Conservation (phyloP, 1,139 yeast species). For the Pichia norvegensis region DNA sequence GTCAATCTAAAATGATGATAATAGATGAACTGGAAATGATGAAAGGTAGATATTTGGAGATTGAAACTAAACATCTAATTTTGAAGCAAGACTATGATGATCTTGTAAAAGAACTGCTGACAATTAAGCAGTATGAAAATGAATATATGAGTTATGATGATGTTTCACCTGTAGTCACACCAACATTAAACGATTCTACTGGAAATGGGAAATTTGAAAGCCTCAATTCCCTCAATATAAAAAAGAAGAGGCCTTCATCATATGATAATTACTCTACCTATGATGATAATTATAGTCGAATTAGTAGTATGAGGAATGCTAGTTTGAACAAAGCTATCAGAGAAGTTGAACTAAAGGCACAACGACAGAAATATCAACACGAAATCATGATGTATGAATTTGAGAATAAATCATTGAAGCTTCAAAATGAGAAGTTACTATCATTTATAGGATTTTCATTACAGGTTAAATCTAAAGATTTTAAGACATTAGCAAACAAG, state of each 20-base stretch:
- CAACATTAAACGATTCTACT: neutral
- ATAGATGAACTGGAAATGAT: conserved; percentile 49
- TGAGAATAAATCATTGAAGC: conserved; percentile 45
- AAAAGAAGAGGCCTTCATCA: neutral
- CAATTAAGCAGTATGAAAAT: conserved; percentile 6
- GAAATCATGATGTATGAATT: conserved; percentile 47
- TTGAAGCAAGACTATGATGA: conserved; percentile 25
- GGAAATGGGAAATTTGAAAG: neutral
- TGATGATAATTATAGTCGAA: conserved; percentile 6
- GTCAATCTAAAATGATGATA: conserved; percentile 42
- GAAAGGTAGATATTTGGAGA: conserved; percentile 35
- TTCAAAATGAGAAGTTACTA: conserved; percentile 49
- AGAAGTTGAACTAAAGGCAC: conserved; percentile 22
- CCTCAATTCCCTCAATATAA: neutral
- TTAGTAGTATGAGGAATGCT: conserved; percentile 17
- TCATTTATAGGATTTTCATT: conserved; percentile 52
- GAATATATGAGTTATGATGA: conserved; percentile 5
- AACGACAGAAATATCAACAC: conserved; percentile 33
- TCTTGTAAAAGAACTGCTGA: conserved; percentile 18
- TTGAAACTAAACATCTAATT: conserved; percentile 23
- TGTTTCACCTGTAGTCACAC: neutral
- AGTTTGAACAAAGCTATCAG: conserved; percentile 26
- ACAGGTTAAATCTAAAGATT: conserved; percentile 32
- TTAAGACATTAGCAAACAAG: neutral
- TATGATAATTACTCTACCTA: neutral